A percentile compares a stretch with the other conserved stretches of the same genome.
Conservation (phyloP, 2,329 filamentous ascomycete genomes). For the Ceratocystis colombiana region DNA sequence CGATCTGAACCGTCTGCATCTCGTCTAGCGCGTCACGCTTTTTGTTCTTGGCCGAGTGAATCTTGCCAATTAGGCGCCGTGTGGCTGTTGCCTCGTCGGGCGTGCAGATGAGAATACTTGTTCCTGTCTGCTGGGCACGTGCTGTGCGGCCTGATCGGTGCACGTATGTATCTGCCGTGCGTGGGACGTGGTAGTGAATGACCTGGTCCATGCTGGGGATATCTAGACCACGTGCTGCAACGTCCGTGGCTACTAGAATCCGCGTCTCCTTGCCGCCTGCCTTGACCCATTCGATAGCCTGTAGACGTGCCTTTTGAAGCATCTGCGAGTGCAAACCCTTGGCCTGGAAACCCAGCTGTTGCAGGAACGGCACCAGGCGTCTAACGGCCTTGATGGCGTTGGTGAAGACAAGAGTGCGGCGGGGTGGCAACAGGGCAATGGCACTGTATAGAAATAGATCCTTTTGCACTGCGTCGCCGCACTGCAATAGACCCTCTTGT, state of each 20-base stretch:
- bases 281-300: conserved; percentile 82
- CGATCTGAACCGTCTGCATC: conserved; percentile 72
- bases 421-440: conserved; percentile 68
- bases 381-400: conserved; percentile 92
- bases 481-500: conserved; percentile 85
- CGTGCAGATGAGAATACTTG: conserved; percentile 78
- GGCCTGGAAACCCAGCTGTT: conserved; percentile 67
- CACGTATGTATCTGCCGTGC: conserved; percentile 85
- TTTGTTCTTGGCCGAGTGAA: conserved; percentile 56
- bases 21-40: conserved; percentile 42
- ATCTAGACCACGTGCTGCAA: conserved; percentile 85
- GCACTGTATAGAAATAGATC: conserved; percentile 90
- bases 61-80: conserved; percentile 72
- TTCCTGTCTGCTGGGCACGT: conserved; percentile 64
- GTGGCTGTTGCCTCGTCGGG: conserved; percentile 86
- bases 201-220: conserved; percentile 84
- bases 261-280: conserved; percentile 47
- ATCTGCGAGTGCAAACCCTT: conserved; percentile 84
- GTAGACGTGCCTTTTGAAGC: conserved; percentile 89
- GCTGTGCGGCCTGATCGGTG: conserved; percentile 92
- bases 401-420: conserved; percentile 80
- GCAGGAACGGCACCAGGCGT: conserved; percentile 71
- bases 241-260: conserved; percentile 84
- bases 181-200: conserved; percentile 89
- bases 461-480: conserved; percentile 77